Percentiles rank a stretch among this genome's conserved stretches.
Conservation (phyloP, 805 yeast species). For the Candida alai region DNA sequence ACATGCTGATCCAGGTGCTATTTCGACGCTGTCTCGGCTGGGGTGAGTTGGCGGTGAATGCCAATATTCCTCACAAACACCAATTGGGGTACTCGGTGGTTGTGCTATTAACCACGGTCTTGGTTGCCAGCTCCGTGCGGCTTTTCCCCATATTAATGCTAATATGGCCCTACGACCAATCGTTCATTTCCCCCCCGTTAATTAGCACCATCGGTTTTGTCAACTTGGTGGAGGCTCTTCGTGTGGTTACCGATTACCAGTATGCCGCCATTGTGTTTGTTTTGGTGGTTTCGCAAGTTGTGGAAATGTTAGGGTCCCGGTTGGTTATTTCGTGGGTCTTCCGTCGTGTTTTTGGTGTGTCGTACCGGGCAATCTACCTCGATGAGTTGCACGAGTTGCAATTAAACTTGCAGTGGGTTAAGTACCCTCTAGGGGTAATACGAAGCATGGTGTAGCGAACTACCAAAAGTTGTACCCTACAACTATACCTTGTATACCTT, state of each 20-base stretch:
- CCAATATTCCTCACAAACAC: slow-evolving; percentile 17
- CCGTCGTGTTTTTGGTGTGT: slow-evolving; percentile 12
- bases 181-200: slow-evolving; percentile 56
- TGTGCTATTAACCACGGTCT: slow-evolving; percentile 62
- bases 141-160: slow-evolving; percentile 88
- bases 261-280: slow-evolving; percentile 14
- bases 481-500: too few relatives aligned
- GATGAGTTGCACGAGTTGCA: slow-evolving; percentile 2
- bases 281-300: slow-evolving; percentile 13
- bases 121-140: slow-evolving; percentile 75
- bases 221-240: slow-evolving; percentile 59
- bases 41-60: slow-evolving; percentile 16
- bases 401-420: too few relatives aligned
- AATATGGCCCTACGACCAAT: slow-evolving; percentile 90
- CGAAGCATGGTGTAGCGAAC: too few relatives aligned
- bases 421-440: too few relatives aligned
- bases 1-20: slow-evolving; percentile 27
- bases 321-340: slow-evolving; percentile 14
- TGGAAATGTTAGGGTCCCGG: slow-evolving; percentile 15
- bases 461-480: too few relatives aligned
- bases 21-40: slow-evolving; percentile 14
- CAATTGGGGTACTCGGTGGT: slow-evolving; percentile 33
- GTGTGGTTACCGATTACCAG: slow-evolving; percentile 17
- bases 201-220: slow-evolving; percentile 59
- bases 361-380: neutral